Percentiles rank a stretch among this genome's conserved stretches.
Evolutionary conservation across 805 yeast species (phyloP).

Genomic region (Tetrapisispora fleetii): DNA sequence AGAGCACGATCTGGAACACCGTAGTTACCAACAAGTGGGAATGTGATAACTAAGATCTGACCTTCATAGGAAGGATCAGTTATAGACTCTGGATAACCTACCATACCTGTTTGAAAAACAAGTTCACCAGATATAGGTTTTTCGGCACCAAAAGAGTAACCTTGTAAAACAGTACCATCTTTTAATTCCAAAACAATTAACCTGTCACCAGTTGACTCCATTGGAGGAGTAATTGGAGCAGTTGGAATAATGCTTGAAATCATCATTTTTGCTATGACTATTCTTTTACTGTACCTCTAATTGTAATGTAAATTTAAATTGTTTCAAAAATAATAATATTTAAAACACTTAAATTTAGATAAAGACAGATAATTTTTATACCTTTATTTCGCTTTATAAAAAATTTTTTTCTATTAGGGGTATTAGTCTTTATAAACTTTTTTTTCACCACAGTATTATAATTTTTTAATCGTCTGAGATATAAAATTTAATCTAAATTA

Average conservation of each 20-base stretch:
- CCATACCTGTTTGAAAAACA: conserved; percentile 99
- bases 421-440: too few species aligned
- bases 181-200: conserved; percentile 81
- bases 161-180: conserved; percentile 79
- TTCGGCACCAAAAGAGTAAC: conserved; percentile 95
- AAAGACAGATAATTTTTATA: too few species aligned
- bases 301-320: too few species aligned
- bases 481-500: neutral
- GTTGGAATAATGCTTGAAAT: conserved; percentile 43
- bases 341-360: neutral
- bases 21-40: conserved; percentile 94
- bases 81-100: conserved; percentile 95
- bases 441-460: too few species aligned
- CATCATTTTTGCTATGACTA: neutral
- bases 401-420: neutral
- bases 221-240: conserved; percentile 83
- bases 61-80: conserved; percentile 98
- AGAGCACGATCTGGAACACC: conserved; percentile 91
- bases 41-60: conserved; percentile 92
- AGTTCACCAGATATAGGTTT: conserved; percentile 88
- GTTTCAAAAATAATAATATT: too few species aligned
- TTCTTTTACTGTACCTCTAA: neutral
- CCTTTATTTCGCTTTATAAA: neutral
- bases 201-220: conserved; percentile 73
- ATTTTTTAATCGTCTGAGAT: too few species aligned